These are phyloP conservation scores for Plenodomus biglobosus DNA, from an alignment of 2,329 filamentous ascomycete species.

Conservation along the genomic window DNA sequence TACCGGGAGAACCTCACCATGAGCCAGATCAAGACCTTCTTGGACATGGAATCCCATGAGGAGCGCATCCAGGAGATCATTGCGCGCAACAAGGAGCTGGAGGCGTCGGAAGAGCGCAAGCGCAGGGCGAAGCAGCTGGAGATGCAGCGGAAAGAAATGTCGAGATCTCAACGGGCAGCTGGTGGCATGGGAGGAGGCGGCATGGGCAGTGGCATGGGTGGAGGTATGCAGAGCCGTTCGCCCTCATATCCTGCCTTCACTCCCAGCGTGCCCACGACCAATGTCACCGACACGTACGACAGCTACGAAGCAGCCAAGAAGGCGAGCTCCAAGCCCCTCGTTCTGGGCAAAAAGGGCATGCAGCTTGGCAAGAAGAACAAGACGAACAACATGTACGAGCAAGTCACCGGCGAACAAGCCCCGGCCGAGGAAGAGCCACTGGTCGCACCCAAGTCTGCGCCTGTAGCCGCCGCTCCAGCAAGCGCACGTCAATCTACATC, in stretches of 20 bases:
- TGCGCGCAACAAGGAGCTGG: conserved; percentile 90
- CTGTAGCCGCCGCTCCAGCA: conserved; percentile 54
- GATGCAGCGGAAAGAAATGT: conserved; percentile 96
- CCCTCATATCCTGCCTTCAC: conserved; percentile 89
- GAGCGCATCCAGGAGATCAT: conserved; percentile 86
- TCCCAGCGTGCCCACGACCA: conserved; percentile 69
- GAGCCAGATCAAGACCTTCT: conserved; percentile 97
- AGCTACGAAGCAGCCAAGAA: conserved; percentile 97
- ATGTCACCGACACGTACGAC: conserved; percentile 79
- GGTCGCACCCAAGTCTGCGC: conserved; percentile 59
- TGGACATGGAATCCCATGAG: conserved; percentile 99
- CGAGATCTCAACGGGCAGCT: conserved; percentile 65
- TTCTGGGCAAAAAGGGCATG: conserved; percentile 95
- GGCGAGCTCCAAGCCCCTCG: conserved; percentile 72
- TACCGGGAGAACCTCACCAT: conserved; percentile 96
- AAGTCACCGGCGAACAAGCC: conserved; percentile 79
- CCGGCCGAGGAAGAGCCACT: conserved; percentile 85
- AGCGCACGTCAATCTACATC: conserved; percentile 65
- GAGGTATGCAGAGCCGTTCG: conserved; percentile 64
- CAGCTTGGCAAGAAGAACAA: conserved; percentile 99
- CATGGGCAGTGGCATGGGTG: conserved; percentile 31
- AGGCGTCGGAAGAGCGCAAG: conserved; percentile 97
- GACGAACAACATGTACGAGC: conserved; percentile 95
- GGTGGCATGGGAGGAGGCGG: conserved; percentile 33
- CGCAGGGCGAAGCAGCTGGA: conserved; percentile 98